These are phyloP conservation scores for Macrolepiota fuliginosa DNA, from an alignment of 768 basidiomycete genomes.

Conservation along the genomic window DNA sequence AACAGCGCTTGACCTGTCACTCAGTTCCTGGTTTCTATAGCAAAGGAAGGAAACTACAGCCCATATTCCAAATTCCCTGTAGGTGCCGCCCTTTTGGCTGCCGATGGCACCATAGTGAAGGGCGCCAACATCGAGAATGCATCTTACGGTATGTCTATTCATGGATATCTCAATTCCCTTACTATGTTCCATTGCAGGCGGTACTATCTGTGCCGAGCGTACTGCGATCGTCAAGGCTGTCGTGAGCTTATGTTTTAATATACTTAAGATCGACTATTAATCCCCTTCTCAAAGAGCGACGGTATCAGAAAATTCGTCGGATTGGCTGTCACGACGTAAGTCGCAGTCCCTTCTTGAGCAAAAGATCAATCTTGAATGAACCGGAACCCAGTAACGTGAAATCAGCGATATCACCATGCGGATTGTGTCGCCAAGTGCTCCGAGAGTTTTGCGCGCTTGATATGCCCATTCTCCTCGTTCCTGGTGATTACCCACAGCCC, in stretches of 20 bases:
- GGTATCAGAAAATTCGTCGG: slow-evolving; percentile 68
- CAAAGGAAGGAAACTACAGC: slow-evolving; percentile 69
- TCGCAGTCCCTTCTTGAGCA: slow-evolving; percentile 14
- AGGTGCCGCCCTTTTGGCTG: slow-evolving; percentile 78
- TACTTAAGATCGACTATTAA: neutral
- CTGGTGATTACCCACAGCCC: slow-evolving; percentile 53
- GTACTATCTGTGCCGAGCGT: slow-evolving; percentile 90
- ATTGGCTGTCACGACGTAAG: slow-evolving; percentile 79
- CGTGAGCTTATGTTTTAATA: slow-evolving; percentile 44
- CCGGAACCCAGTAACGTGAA: slow-evolving; percentile 58
- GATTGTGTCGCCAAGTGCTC: slow-evolving; percentile 89
- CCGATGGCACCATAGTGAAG: slow-evolving; percentile 69
- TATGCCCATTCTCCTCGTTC: slow-evolving; percentile 73
- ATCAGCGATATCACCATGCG: slow-evolving; percentile 77
- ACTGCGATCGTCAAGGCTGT: slow-evolving; percentile 95
- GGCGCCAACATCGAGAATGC: slow-evolving; percentile 96
- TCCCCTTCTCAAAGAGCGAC: slow-evolving; percentile 61
- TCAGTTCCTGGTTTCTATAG: slow-evolving; percentile 30
- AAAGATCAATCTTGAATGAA: neutral
- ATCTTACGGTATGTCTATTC: slow-evolving; percentile 65
- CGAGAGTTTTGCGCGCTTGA: slow-evolving; percentile 79
- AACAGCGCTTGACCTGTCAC: neutral
- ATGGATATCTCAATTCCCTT: neutral
- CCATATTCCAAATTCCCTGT: slow-evolving; percentile 94
- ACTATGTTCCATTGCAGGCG: slow-evolving; percentile 48